Base-by-base conservation (phyloP, 2,329 filamentous ascomycete genomes). In the Tolypocladium nubicola region DNA sequence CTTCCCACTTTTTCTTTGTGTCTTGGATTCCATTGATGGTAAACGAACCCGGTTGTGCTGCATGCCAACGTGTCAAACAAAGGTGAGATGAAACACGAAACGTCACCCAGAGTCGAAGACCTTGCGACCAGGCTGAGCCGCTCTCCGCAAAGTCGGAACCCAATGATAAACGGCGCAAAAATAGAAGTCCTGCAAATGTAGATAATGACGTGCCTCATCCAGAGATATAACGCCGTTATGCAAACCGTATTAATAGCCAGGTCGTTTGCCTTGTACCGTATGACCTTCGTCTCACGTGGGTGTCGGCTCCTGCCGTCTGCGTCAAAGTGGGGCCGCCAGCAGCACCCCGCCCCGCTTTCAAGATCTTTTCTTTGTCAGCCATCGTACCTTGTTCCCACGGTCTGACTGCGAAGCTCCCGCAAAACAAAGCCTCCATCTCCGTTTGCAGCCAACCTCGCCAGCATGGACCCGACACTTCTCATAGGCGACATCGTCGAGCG, bases 401-500 rank as follows among this genome's bases (percentile, higher is more conserved):
- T 14, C 10, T 35, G 47, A 35, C 33, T 21, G 30, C 47, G 10
- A 35, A 21, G 47, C 30, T 35, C 30, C 10, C 9, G 19, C 47
- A 33, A 9, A 13, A 52, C 47, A 37, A n/a, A 37, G 19, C 47
- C 8, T 52, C 30, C 47, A 50, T 21, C 14, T 23, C 19, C 30
- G 30, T 21, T 26, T 33, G 26, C 23, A n/a, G 19, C 47, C 19
- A 16, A 21, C 8, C 21, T 39, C 26, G 30, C 13, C 57, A 55
- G 45, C 58, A 74, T 74, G 72, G 70, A 74, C 45, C 64, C 71
- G n/a, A 70, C 73, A 23, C 81, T 88, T 47, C 77, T 87, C 45
- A 77, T 95, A 49, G 81, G 82, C 57, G 92, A 97, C 63, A 84
- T 97, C 61, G 80, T 88, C 65, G 93, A 97, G 75, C 87, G 89